Conservation (phyloP, 1,284 basidiomycete species). For the Pseudozyma flocculosa region DNA sequence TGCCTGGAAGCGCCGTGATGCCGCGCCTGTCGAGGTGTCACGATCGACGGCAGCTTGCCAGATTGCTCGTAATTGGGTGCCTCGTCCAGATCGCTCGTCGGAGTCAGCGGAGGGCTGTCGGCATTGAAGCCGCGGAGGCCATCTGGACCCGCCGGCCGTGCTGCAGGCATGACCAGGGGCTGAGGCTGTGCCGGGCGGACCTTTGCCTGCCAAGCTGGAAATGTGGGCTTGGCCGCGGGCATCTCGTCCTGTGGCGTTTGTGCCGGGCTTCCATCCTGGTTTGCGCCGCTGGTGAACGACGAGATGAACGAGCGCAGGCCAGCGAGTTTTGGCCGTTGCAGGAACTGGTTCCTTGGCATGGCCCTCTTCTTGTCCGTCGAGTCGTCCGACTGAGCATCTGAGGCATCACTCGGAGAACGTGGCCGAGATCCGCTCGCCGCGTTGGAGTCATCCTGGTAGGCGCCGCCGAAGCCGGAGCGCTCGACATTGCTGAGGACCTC, state of each 20-base stretch:
- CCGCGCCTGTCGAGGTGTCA: conserved; percentile 6
- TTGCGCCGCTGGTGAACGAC: conserved; percentile 23
- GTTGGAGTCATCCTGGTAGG: too few relatives aligned
- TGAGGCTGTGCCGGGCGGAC: conserved; percentile 9
- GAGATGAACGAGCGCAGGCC: conserved; percentile 38
- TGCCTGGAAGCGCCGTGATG: conserved; percentile 31
- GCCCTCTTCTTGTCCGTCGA: conserved; percentile 24
- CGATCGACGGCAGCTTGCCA: conserved; percentile 13
- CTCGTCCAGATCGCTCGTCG: conserved; percentile 32
- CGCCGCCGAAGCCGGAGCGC: conserved; percentile 4
- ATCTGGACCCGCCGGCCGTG: conserved; percentile 36
- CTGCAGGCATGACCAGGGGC: conserved; percentile 47
- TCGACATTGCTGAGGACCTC: conserved; percentile 27
- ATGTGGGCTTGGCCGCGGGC: background rate
- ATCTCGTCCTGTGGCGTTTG: conserved; percentile 1
- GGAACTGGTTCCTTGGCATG: conserved; percentile 1
- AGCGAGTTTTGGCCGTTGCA: conserved; percentile 11
- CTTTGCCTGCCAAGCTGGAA: background rate
- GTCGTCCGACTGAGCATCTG: conserved; percentile 7
- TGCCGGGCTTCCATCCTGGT: conserved; percentile 12
- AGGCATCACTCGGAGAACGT: conserved; percentile 17
- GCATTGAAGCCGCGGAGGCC: conserved; percentile 39
- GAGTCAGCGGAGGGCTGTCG: conserved; percentile 49
- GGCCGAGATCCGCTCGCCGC: conserved; percentile 5
- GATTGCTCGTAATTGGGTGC: conserved; percentile 27